Percentiles rank a stretch among this genome's conserved stretches.
Evolutionary conservation across 345 rosid species (phyloP).

Genomic region (Luvunga scandens): DNA sequence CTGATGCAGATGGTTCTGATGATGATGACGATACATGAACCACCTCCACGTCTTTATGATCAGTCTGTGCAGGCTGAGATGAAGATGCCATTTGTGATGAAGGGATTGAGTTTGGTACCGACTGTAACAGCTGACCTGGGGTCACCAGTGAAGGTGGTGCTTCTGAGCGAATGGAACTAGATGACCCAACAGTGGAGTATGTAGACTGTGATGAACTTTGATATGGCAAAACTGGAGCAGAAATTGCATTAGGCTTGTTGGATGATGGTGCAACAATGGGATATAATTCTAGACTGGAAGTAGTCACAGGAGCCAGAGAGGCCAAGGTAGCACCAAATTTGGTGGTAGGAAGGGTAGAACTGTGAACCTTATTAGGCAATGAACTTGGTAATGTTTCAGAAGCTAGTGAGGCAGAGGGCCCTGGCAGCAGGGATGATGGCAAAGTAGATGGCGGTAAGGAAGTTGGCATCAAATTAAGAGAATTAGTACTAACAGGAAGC

Average conservation of each 20-base stretch:
- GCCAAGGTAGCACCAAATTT: conserved; percentile 43
- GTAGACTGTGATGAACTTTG: conserved; percentile 42
- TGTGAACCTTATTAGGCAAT: conserved; percentile 45
- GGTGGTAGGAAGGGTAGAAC: conserved; percentile 44
- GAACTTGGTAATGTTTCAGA: conserved; percentile 56
- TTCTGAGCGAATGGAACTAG: conserved; percentile 42
- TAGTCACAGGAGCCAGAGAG: conserved; percentile 45
- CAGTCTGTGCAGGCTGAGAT: conserved; percentile 42
- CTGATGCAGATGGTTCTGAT: conserved; percentile 21
- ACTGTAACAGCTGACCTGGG: conserved; percentile 67
- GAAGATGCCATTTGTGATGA: conserved; percentile 36
- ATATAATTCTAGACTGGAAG: conserved; percentile 46
- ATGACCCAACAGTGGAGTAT: conserved; percentile 25
- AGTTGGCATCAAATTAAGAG: conserved; percentile 36
- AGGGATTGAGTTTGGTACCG: conserved; percentile 38
- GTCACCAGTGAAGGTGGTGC: conserved; percentile 53
- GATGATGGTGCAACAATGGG: conserved; percentile 38
- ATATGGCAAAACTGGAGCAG: conserved; percentile 45
- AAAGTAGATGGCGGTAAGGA: conserved; percentile 38
- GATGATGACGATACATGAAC: conserved; percentile 55
- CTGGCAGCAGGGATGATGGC: conserved; percentile 35
- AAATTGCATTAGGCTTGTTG: conserved; percentile 41
- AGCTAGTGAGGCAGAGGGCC: conserved; percentile 49
- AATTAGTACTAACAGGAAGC: conserved; percentile 31
- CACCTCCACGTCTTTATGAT: conserved; percentile 69